A percentile compares a stretch with the other conserved stretches of the same genome.
These are phyloP conservation scores for Glycine latifolia DNA, from an alignment of 306 rosid species.

Conservation along the genomic window DNA sequence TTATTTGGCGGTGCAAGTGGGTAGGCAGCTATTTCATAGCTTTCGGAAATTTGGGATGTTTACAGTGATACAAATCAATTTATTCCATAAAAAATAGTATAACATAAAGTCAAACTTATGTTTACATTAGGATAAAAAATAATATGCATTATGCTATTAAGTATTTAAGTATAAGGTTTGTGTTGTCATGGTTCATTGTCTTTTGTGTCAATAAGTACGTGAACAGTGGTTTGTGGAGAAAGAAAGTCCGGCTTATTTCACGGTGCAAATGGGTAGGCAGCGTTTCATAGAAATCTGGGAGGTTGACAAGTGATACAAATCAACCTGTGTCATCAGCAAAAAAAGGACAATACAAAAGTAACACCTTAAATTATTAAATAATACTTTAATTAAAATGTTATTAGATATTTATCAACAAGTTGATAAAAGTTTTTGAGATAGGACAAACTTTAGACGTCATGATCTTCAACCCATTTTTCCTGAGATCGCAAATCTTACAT, in stretches of 20 bases:
- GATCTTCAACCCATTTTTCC: not conserved
- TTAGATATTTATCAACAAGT: not conserved
- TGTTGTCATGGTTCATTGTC: not conserved
- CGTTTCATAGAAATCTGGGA: not conserved
- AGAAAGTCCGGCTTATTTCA: not conserved
- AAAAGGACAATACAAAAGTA: slow-evolving; percentile 8
- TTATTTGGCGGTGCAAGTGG: slow-evolving; percentile 24
- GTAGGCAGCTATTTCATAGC: not conserved
- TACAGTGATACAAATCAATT: not conserved
- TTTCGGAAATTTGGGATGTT: slow-evolving; percentile 1
- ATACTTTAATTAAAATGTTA: not conserved
- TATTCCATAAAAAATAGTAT: not conserved
- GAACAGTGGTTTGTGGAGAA: too few species aligned
- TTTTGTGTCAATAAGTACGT: not conserved
- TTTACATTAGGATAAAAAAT: not conserved
- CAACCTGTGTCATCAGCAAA: not conserved
- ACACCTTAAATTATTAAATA: not conserved
- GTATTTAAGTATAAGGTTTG: too few species aligned
- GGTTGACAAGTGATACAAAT: not conserved
- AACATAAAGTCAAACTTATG: not conserved
- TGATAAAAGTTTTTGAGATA: not conserved
- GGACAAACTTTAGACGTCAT: not conserved
- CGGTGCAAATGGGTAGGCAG: slow-evolving; percentile 5
- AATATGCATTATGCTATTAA: too few species aligned
- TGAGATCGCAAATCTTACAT: not conserved